Percentiles rank a stretch among this genome's conserved stretches.
phyloP scores from a whole-genome alignment of 2,329 filamentous ascomycete genomes.

The Aureobasidium sp. region DNA sequence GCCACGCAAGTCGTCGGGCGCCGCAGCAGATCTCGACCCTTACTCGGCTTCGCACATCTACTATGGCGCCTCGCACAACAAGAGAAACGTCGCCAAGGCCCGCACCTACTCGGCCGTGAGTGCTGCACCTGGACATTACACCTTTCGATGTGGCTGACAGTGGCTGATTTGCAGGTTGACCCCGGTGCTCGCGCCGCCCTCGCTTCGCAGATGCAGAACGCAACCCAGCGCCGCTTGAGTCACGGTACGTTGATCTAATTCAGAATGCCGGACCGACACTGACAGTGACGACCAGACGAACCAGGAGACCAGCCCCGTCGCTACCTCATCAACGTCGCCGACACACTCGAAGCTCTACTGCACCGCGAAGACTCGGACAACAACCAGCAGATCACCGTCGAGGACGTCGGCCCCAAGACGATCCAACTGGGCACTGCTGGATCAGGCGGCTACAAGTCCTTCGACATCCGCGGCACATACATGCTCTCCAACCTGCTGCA shows the following conservation, averaged over 20 bases:
- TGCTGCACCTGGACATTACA: constrained; percentile 7
- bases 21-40: constrained; percentile 39
- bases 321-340: constrained; percentile 80
- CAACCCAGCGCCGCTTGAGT: constrained; percentile 23
- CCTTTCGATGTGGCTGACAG: not conserved
- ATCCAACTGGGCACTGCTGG: constrained; percentile 75
- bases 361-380: constrained; percentile 85
- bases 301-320: constrained; percentile 58
- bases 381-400: constrained; percentile 96
- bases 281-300: constrained; percentile 53
- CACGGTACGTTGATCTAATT: constrained; percentile 19
- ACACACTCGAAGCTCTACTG: constrained; percentile 68
- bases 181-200: constrained; percentile 13
- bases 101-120: constrained; percentile 50
- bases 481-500: constrained; percentile 95
- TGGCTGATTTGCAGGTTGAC: constrained; percentile 16
- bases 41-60: constrained; percentile 50
- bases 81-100: constrained; percentile 38
- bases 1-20: constrained; percentile 16
- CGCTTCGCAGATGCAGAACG: constrained; percentile 13
- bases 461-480: constrained; percentile 91
- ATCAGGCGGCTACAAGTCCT: constrained; percentile 77
- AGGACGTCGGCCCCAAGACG: constrained; percentile 86
- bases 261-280: not conserved
- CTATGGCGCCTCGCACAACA: constrained; percentile 46